Conservation (phyloP, 805 yeast genomes). For the Kluyveromyces aestuarii region DNA sequence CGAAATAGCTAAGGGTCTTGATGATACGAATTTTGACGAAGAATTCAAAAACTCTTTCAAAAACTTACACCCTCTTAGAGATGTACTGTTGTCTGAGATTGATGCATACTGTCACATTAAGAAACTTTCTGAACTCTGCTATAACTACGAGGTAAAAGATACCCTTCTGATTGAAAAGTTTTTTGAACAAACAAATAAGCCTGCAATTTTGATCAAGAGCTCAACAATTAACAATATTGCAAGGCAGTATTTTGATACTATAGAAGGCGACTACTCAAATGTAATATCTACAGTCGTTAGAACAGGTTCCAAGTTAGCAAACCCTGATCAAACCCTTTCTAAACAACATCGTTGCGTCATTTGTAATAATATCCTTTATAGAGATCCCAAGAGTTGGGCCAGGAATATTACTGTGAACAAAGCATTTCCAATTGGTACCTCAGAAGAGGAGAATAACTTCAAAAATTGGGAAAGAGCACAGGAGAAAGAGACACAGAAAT, state of each 20-base stretch:
- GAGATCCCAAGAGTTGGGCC: constrained; percentile 59
- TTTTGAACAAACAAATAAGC: constrained; percentile 16
- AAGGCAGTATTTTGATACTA: constrained; percentile 55
- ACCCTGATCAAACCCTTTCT: constrained; percentile 28
- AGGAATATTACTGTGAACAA: constrained; percentile 54
- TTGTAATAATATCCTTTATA: constrained; percentile 47
- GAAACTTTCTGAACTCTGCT: constrained; percentile 30
- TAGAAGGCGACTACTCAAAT: constrained; percentile 76
- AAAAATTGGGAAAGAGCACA: constrained; percentile 27
- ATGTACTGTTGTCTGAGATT: constrained; percentile 62
- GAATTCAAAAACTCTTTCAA: constrained; percentile 30
- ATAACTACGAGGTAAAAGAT: constrained; percentile 12
- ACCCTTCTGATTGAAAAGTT: constrained; percentile 15
- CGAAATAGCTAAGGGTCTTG: constrained; percentile 42
- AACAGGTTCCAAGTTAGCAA: constrained; percentile 69
- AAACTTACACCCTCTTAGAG: constrained; percentile 64
- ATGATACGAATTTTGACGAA: constrained; percentile 33
- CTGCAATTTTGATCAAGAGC: constrained; percentile 36
- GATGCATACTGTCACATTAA: constrained; percentile 36
- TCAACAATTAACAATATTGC: constrained; percentile 79
- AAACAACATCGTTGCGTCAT: constrained; percentile 37
- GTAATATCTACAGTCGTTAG: constrained; percentile 88
- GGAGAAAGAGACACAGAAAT: constrained; percentile 10
- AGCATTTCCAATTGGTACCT: constrained; percentile 39
- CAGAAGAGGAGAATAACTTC: constrained; percentile 32